Percentiles rank a stretch among this genome's conserved stretches.
These are phyloP conservation scores for Phytophthora pini DNA, from an alignment of 352 stramenopile species.

Conservation along the genomic window DNA sequence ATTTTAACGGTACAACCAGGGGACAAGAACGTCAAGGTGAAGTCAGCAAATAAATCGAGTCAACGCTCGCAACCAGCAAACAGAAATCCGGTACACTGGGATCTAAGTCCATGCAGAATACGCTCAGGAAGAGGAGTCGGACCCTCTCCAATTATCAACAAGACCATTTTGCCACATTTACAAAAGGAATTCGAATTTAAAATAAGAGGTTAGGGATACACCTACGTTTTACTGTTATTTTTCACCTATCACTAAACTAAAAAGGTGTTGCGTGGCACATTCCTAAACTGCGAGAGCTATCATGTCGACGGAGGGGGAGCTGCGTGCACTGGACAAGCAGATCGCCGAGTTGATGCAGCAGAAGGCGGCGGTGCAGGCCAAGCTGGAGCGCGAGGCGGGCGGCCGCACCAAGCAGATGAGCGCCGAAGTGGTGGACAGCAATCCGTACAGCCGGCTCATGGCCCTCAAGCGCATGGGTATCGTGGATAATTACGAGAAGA, in stretches of 20 bases:
- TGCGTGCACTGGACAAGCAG: conserved; percentile 72
- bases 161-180: not conserved
- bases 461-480: conserved; percentile 92
- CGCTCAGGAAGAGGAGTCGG: conserved; percentile 14
- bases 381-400: conserved; percentile 52
- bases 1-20: conserved; percentile 13
- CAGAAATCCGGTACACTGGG: conserved; percentile 15
- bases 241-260: not conserved
- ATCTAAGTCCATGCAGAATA: conserved; percentile 24
- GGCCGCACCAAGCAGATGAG: conserved; percentile 64
- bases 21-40: conserved; percentile 1
- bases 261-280: conserved; percentile 16
- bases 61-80: conserved; percentile 10
- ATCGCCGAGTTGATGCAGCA: conserved; percentile 81
- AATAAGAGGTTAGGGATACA: no score
- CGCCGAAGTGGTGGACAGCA: conserved; percentile 84
- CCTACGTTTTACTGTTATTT: not conserved
- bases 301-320: conserved; percentile 43
- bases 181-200: no score
- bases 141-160: conserved; percentile 13
- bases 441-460: conserved; percentile 91
- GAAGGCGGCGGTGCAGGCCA: conserved; percentile 62
- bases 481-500: conserved; percentile 89
- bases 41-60: conserved; percentile 2
- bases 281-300: not conserved